Percentiles rank a stretch among this genome's conserved stretches.
These are phyloP conservation scores for Ophiostoma australiae DNA, from an alignment of 2,329 filamentous ascomycete genomes.

Conservation along the genomic window DNA sequence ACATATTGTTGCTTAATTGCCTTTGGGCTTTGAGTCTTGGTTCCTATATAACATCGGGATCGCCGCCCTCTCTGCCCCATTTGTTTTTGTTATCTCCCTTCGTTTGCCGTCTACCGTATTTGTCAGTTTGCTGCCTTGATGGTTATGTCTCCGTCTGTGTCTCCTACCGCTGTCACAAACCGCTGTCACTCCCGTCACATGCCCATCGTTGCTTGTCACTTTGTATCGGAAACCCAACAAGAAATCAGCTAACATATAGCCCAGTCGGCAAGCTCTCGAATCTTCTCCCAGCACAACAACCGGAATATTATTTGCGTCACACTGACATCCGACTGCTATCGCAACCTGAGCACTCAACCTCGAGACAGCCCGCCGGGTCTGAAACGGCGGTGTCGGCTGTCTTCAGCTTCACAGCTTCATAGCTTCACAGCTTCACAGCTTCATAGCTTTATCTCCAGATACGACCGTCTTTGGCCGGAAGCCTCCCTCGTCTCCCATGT, in stretches of 20 bases:
- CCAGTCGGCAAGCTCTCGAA: no score
- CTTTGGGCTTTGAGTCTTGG: background rate
- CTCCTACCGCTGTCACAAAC: background rate
- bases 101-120: no score
- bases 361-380: constrained; percentile 12
- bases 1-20: background rate
- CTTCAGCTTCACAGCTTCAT: background rate
- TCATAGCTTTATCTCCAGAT: background rate
- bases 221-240: no score
- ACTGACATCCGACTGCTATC: background rate
- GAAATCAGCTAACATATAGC: no score
- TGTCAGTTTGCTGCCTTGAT: no score
- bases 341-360: background rate
- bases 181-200: background rate
- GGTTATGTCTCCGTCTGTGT: background rate
- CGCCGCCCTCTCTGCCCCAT: no score
- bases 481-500: constrained; percentile 13
- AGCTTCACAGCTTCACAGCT: background rate
- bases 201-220: background rate
- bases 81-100: no score
- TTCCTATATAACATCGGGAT: background rate
- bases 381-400: constrained; percentile 15
- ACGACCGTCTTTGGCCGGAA: constrained; percentile 8
- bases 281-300: background rate
- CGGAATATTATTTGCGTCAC: background rate